Conservation (phyloP, 176 grass and related monocot species). For the Thinopyrum elongatum region DNA sequence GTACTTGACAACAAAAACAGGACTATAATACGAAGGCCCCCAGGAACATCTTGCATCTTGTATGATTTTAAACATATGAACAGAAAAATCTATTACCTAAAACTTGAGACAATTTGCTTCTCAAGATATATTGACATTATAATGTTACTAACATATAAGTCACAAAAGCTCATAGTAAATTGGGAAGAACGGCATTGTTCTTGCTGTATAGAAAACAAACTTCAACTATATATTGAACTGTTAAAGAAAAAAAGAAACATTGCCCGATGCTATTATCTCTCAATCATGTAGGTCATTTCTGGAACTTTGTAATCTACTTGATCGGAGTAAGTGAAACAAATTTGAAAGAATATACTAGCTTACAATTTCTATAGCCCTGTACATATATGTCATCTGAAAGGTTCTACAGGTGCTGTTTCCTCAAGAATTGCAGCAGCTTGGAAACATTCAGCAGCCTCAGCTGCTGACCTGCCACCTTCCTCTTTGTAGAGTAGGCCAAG, state of each 20-base stretch:
- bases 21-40: not conserved
- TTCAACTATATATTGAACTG: slow-evolving; percentile 32
- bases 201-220: slow-evolving; percentile 13
- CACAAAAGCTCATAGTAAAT: not conserved
- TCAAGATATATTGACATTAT: slow-evolving; percentile 6
- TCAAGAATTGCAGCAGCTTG: slow-evolving; percentile 88
- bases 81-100: not conserved
- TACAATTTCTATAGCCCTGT: slow-evolving; percentile 43
- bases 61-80: not conserved
- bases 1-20: slow-evolving; percentile 1
- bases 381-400: slow-evolving; percentile 81
- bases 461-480: slow-evolving; percentile 56
- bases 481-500: slow-evolving; percentile 82
- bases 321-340: slow-evolving; percentile 25
- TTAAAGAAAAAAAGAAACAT: not conserved
- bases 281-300: slow-evolving; percentile 19
- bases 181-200: not conserved
- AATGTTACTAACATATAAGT: not conserved
- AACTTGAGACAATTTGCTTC: slow-evolving; percentile 1
- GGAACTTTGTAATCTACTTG: slow-evolving; percentile 30
- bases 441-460: slow-evolving; percentile 92
- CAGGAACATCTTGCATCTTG: not conserved
- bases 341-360: slow-evolving; percentile 36
- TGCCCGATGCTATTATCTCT: slow-evolving; percentile 26
- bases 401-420: slow-evolving; percentile 93